A percentile compares a stretch with the other conserved stretches of the same genome.
These are phyloP conservation scores for Pseudoperonospora humuli DNA, from an alignment of 352 stramenopile genomes.

Conservation along the genomic window DNA sequence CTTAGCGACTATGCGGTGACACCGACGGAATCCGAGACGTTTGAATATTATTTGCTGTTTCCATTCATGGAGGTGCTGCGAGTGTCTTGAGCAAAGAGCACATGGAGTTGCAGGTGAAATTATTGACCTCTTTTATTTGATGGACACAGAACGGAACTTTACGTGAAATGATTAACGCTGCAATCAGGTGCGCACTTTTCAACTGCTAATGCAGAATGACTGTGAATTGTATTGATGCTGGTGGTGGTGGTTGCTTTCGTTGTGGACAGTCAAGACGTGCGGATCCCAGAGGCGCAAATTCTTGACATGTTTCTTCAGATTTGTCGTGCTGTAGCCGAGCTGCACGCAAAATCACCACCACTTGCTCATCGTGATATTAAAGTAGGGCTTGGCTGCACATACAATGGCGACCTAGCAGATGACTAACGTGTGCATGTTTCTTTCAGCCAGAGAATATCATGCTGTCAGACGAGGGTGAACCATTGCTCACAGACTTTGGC, in stretches of 20 bases:
- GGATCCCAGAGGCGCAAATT: conserved; percentile 59
- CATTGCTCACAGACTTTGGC: conserved; percentile 86
- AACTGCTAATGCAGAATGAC: no score
- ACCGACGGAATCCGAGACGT: conserved; percentile 28
- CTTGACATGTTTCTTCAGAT: conserved; percentile 81
- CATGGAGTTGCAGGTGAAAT: not conserved
- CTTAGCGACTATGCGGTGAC: conserved; percentile 69
- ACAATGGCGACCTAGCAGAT: not conserved
- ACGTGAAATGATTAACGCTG: conserved; percentile 75
- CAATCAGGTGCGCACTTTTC: conserved; percentile 32
- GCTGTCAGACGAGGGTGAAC: conserved; percentile 66
- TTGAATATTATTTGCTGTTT: conserved; percentile 83
- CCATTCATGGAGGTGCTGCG: conserved; percentile 65
- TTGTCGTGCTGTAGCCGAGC: conserved; percentile 63
- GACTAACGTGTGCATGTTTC: conserved; percentile 4
- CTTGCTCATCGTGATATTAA: conserved; percentile 86
- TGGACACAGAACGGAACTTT: conserved; percentile 64
- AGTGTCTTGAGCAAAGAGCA: not conserved
- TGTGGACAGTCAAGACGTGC: conserved; percentile 24
- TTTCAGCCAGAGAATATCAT: conserved; percentile 82
- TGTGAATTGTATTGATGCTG: no score
- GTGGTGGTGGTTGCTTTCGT: not conserved
- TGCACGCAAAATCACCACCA: conserved; percentile 62
- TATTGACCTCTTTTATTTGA: not conserved
- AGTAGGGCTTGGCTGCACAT: conserved; percentile 16